Evolutionary conservation across 2,329 filamentous ascomycete species (phyloP).

Genomic region (Diaporthe citrichinensis): DNA sequence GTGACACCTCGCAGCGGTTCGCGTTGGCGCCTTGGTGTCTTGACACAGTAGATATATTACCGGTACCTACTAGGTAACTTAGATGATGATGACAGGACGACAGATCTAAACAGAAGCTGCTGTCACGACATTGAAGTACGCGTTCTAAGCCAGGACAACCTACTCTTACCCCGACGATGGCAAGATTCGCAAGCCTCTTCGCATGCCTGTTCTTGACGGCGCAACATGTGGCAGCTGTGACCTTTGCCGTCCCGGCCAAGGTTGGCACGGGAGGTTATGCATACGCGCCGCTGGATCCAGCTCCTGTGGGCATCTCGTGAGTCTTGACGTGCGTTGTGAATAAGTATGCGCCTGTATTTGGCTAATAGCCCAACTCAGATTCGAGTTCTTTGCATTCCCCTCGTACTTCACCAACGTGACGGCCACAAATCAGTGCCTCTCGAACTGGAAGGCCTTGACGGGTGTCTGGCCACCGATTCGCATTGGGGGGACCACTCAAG

Average conservation of each 20-base stretch:
- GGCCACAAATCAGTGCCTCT: constrained; percentile 64
- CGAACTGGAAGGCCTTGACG: constrained; percentile 64
- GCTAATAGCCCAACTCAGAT: constrained; percentile 49
- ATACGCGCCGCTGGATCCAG: constrained; percentile 39
- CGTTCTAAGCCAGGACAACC: not conserved
- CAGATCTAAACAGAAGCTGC: not conserved
- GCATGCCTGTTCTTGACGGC: constrained; percentile 21
- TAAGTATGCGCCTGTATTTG: too few relatives aligned
- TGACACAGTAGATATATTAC: not conserved
- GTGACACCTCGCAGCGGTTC: not conserved
- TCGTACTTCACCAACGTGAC: constrained; percentile 67
- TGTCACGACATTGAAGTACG: not conserved
- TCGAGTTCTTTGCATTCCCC: constrained; percentile 71
- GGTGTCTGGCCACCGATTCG: constrained; percentile 67
- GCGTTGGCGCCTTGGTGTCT: not conserved
- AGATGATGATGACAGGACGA: not conserved
- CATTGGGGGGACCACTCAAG: constrained; percentile 72
- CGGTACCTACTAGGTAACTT: not conserved
- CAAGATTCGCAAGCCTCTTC: constrained; percentile 8
- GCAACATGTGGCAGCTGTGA: constrained; percentile 35
- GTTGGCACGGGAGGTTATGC: constrained; percentile 29
- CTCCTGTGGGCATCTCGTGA: constrained; percentile 41
- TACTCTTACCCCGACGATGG: not conserved
- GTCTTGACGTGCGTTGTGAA: not conserved
- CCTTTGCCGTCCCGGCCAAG: constrained; percentile 36